A percentile compares a stretch with the other conserved stretches of the same genome.
Conservation (phyloP, 257 asterid species). For the Fraxinus anomala region DNA sequence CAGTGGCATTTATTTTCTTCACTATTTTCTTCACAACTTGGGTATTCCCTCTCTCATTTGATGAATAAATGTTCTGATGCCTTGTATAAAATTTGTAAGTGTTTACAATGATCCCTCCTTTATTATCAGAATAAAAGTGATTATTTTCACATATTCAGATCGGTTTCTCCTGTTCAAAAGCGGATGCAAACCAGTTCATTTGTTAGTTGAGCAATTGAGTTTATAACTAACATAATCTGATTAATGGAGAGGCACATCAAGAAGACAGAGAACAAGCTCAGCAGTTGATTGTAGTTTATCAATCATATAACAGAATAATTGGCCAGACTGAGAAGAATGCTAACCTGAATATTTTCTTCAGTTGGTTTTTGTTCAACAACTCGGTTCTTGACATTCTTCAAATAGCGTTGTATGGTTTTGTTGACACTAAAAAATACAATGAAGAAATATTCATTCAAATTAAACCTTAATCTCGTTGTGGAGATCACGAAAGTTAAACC, state of each 20-base stretch:
- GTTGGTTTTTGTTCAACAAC: constrained; percentile 4
- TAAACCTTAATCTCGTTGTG: too few relatives aligned
- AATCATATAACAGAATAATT: not conserved
- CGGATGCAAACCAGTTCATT: too few relatives aligned
- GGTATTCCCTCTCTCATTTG: too few relatives aligned
- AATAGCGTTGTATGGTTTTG: constrained; percentile 41
- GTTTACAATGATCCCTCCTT: too few relatives aligned
- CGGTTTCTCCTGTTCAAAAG: too few relatives aligned
- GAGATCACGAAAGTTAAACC: too few relatives aligned
- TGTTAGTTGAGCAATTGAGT: not conserved
- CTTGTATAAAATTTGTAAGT: too few relatives aligned
- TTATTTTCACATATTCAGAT: too few relatives aligned
- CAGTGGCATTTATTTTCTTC: too few relatives aligned
- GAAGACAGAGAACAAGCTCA: not conserved
- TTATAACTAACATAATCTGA: not conserved
- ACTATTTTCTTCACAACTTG: too few relatives aligned
- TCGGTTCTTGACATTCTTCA: constrained; percentile 32
- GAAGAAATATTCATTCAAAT: not conserved
- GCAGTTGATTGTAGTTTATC: not conserved
- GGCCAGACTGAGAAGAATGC: not conserved
- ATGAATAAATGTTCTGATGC: too few relatives aligned
- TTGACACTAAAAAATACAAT: constrained; percentile 27
- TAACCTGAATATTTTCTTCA: constrained; percentile 36
- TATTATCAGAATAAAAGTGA: too few relatives aligned
- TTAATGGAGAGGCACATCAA: not conserved